Conservation (phyloP, 148 eudicot species). For the Agrostemma githago region DNA sequence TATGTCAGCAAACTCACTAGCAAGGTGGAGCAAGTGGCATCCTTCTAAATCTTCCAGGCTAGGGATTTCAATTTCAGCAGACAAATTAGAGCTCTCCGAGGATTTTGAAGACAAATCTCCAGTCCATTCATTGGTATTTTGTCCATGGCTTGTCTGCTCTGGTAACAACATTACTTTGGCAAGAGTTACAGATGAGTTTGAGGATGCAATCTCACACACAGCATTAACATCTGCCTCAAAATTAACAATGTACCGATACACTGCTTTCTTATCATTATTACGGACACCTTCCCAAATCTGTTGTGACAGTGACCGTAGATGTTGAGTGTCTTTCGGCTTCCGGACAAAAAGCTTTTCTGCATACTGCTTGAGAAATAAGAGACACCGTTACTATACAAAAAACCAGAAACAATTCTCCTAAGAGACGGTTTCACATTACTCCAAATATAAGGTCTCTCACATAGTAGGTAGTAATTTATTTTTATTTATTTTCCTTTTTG, state of each 20-base stretch:
- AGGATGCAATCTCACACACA: slow-evolving; percentile 46
- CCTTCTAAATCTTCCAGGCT: slow-evolving; percentile 58
- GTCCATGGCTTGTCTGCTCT: slow-evolving; percentile 57
- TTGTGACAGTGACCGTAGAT: slow-evolving; percentile 47
- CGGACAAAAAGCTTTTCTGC: slow-evolving; percentile 79
- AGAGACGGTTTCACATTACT: not conserved
- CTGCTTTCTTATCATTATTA: slow-evolving; percentile 75
- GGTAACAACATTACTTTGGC: slow-evolving; percentile 85
- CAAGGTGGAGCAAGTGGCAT: slow-evolving; percentile 86
- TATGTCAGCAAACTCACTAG: slow-evolving; percentile 88
- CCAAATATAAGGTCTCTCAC: too few relatives aligned
- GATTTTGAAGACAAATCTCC: slow-evolving; percentile 38
- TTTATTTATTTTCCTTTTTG: too few relatives aligned
- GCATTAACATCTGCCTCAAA: slow-evolving; percentile 74
- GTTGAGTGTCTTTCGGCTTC: slow-evolving; percentile 55
- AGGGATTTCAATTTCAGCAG: slow-evolving; percentile 48
- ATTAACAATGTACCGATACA: slow-evolving; percentile 68
- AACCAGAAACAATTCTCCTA: not conserved
- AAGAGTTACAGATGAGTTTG: slow-evolving; percentile 61
- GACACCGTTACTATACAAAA: not conserved
- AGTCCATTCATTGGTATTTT: slow-evolving; percentile 34
- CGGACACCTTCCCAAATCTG: slow-evolving; percentile 96
- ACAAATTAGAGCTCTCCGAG: slow-evolving; percentile 37
- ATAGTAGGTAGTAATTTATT: too few relatives aligned
- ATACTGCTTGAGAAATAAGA: slow-evolving; percentile 47